Percentiles rank a stretch among this genome's conserved stretches.
These are phyloP conservation scores for Talaromyces sp. DNA, from an alignment of 2,329 filamentous ascomycete genomes.

Conservation along the genomic window DNA sequence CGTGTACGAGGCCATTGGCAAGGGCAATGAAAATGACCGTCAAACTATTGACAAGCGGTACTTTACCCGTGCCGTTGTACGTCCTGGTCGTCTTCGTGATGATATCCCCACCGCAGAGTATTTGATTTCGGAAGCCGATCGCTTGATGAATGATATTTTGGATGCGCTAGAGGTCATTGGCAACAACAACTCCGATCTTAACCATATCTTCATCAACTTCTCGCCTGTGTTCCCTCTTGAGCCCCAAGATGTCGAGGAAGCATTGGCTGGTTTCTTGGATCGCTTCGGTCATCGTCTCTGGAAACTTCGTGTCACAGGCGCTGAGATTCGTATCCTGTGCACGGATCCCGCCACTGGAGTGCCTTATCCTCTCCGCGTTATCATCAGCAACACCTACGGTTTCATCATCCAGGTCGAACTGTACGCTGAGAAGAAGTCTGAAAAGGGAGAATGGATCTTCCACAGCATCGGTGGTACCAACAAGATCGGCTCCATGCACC, in stretches of 20 bases:
- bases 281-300: conserved; percentile 92
- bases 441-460: conserved; percentile 98
- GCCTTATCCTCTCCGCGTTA: conserved; percentile 87
- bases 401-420: conserved; percentile 97
- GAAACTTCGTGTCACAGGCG: conserved; percentile 92
- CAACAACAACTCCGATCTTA: conserved; percentile 98
- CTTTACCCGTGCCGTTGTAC: conserved; percentile 93
- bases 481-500: conserved; percentile 92
- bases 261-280: conserved; percentile 89
- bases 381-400: conserved; percentile 97
- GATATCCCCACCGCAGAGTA: conserved; percentile 99
- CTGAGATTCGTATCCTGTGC: conserved; percentile 97
- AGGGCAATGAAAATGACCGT: conserved; percentile 80
- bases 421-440: conserved; percentile 95
- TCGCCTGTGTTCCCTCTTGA: conserved; percentile 90
- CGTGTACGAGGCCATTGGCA: conserved; percentile 94
- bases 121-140: conserved; percentile 92
- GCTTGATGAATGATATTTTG: conserved; percentile 94
- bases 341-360: conserved; percentile 79
- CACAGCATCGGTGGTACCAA: conserved; percentile 93
- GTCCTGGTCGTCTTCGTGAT: conserved; percentile 87
- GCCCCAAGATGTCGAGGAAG: conserved; percentile 85
- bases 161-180: conserved; percentile 97
- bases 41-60: conserved; percentile 70
- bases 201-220: conserved; percentile 99